Evolutionary conservation across 2,329 filamentous ascomycete genomes (phyloP), one percentile per base, ranked within the genome.

Genomic region (Fusarium metavorans): DNA sequence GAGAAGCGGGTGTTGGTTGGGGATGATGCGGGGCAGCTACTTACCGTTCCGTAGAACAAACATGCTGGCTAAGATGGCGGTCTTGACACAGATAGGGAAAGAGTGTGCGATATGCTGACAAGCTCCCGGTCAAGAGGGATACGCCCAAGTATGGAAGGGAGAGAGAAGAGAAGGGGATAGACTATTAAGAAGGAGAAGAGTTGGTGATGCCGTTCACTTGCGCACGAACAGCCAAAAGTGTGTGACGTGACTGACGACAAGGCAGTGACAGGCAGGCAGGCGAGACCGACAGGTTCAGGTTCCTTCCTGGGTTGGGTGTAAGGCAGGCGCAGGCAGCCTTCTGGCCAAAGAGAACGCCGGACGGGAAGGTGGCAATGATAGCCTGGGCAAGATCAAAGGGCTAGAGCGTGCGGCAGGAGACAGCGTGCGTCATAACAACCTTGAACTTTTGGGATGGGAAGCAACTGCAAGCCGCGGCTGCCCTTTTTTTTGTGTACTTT

Each of bases 11-110:
- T 50, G 41, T 66, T 66, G 72, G 71, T 63, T 67, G 72, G 58
- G 73, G 70, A 76, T 71, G 58, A 68, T 71, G 72, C 72, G 70
- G 72, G 67, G 75, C 70, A 66, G 48, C 58, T 45, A 82, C 82
- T 75, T 78, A 83, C 82, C 82, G 77, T 83, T 83, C 73, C 82
- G 80, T 66, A 83, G 79, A 77, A 83, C 82, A 73, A 83, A 83
- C 82, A 83, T 83, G 72, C 68, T 82, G 80, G 72, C 61, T 58
- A 25, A 73, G 57, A 60, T 43, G 56, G 30, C 13, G n/a, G 41
- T 65, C 58, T 74, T 59, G 18, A 39, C 27, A 58, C 34, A 64
- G 64, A 57, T 63, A 25, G 52, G 64, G 48, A 65, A 48, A 37
- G 58, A 50, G 56, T 62, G 43, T 34, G 67, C 39, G 62, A 54